Percentiles rank a stretch among this genome's conserved stretches.
Conservation (phyloP, 2,329 filamentous ascomycete genomes). For the Neopestalotiopsis sp. region DNA sequence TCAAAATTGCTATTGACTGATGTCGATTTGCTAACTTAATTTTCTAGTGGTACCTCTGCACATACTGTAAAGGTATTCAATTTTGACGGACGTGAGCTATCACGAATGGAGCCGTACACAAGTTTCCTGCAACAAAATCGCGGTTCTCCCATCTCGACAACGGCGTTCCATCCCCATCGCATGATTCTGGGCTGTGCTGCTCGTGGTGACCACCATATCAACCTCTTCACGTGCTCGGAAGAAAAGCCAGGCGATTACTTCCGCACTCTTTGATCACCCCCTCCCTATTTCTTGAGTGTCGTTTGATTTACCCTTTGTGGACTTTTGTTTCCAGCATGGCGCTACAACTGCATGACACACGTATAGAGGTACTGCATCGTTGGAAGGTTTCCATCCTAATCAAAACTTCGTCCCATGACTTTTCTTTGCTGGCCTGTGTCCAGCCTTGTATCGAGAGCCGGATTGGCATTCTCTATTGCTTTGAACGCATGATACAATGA, state of each 20-base stretch:
- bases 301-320: neutral
- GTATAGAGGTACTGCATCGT: neutral
- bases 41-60: conserved; percentile 78
- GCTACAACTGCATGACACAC: neutral
- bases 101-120: conserved; percentile 86
- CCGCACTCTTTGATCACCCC: neutral
- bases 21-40: neutral
- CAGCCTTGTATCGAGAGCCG: neutral
- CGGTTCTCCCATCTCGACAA: conserved; percentile 82
- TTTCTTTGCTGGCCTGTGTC: neutral
- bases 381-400: neutral
- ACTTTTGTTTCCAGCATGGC: neutral
- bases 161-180: conserved; percentile 93
- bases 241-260: conserved; percentile 25
- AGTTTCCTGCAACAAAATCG: conserved; percentile 85
- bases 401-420: neutral
- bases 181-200: conserved; percentile 90
- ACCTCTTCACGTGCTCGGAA: conserved; percentile 78
- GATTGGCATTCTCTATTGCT: neutral
- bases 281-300: neutral
- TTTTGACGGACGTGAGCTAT: conserved; percentile 79
- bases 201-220: conserved; percentile 87
- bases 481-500: neutral
- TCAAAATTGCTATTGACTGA: conserved; percentile 33
- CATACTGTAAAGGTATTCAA: conserved; percentile 94